phyloP scores from a whole-genome alignment of 1,284 basidiomycete genomes.

The Leccinum ponderosum region DNA sequence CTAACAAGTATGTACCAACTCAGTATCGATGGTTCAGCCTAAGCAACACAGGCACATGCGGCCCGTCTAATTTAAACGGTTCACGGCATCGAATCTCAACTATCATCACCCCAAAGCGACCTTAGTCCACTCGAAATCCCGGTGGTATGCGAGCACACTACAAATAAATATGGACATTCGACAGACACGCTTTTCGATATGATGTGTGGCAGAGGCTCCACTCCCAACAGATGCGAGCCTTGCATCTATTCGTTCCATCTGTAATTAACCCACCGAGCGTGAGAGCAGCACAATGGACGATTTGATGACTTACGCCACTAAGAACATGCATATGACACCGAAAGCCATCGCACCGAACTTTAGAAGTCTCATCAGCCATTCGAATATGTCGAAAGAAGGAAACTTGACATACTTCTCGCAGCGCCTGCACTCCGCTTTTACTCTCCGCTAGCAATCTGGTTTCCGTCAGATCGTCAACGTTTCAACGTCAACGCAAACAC shows the following conservation, averaged over 20 bases:
- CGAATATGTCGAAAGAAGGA: slow-evolving; percentile 9
- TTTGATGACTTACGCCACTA: slow-evolving; percentile 74
- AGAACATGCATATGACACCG: slow-evolving; percentile 85
- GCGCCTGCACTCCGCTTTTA: slow-evolving; percentile 79
- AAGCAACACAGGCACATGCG: slow-evolving; percentile 15
- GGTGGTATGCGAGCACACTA: not conserved
- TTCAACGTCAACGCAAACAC: not conserved
- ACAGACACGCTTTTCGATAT: slow-evolving; percentile 6
- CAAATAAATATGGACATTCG: slow-evolving; percentile 5
- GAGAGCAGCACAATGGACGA: slow-evolving; percentile 17
- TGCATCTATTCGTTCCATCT: slow-evolving; percentile 81
- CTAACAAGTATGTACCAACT: not conserved
- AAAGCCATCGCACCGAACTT: slow-evolving; percentile 89
- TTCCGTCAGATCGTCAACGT: slow-evolving; percentile 15
- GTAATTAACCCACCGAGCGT: slow-evolving; percentile 23
- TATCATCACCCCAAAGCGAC: not conserved
- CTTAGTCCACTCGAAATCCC: not conserved
- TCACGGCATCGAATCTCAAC: slow-evolving; percentile 27
- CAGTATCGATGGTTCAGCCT: slow-evolving; percentile 5
- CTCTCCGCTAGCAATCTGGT: slow-evolving; percentile 79
- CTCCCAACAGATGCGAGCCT: slow-evolving; percentile 9
- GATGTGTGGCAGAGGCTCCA: slow-evolving; percentile 1
- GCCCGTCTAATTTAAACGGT: slow-evolving; percentile 29
- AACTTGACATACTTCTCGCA: slow-evolving; percentile 69
- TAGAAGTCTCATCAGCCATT: slow-evolving; percentile 22